These are phyloP conservation scores for Colletotrichum acutatum DNA, from an alignment of 2,329 filamentous ascomycete species.

Conservation along the genomic window DNA sequence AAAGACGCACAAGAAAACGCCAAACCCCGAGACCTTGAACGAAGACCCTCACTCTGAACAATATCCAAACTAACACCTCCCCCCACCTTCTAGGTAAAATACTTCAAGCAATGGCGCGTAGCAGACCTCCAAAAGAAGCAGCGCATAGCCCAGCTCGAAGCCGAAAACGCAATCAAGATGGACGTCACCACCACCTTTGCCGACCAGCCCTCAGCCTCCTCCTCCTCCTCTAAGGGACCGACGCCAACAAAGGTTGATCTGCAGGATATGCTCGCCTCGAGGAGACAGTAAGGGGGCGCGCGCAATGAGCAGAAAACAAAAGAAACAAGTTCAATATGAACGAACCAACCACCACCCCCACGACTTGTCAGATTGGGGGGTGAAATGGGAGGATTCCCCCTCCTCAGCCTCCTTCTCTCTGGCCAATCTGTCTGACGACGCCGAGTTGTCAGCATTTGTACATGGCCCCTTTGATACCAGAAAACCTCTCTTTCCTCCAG, in stretches of 20 bases:
- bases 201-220: constrained; percentile 29
- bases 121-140: constrained; percentile 89
- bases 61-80: background rate
- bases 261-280: constrained; percentile 50
- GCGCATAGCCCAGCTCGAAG: constrained; percentile 79
- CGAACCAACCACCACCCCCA: background rate
- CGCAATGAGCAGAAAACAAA: constrained; percentile 35
- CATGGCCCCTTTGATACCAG: constrained; percentile 13
- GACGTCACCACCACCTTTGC: constrained; percentile 51
- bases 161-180: constrained; percentile 76
- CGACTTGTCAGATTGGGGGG: background rate
- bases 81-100: constrained; percentile 75
- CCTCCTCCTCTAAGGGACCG: constrained; percentile 32
- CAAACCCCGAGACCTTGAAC: background rate
- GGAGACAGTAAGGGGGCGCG: constrained; percentile 36
- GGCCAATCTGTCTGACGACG: too few relatives aligned
- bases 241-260: constrained; percentile 49
- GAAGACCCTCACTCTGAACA: too few relatives aligned
- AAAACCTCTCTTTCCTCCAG: background rate
- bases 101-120: constrained; percentile 96
- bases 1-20: background rate
- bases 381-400: too few relatives aligned
- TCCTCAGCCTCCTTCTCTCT: background rate
- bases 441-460: background rate
- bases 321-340: background rate